Base-by-base conservation (phyloP, 768 basidiomycete genomes). In the Mrakia blollopis region DNA sequence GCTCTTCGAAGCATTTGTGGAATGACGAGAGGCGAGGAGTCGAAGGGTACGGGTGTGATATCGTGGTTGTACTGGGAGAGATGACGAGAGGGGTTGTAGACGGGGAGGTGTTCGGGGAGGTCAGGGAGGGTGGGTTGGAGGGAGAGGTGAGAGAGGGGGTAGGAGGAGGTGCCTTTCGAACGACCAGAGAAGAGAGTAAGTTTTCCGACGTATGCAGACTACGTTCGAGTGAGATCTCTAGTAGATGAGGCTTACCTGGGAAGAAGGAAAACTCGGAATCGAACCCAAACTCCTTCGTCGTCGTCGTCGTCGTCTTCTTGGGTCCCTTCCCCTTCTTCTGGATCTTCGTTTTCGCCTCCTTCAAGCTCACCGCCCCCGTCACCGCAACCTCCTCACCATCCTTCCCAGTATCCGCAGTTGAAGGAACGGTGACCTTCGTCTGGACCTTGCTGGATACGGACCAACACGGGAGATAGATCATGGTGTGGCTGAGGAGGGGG, bases 401-500 rank as follows among this genome's bases (percentile, higher is more conserved):
- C 47, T 50, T 18, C 47, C 44, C 14, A n/a, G n/a, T n/a, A n/a
- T n/a, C n/a, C n/a, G n/a, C n/a, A n/a, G 13, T 57, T 9, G 57
- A n/a, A 13, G 23, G 21, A 50, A 18, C 18, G 23, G 13, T 23
- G 65, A 68, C 35, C 37, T 39, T 39, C 18, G 37, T 37, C 65
- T 39, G n/a, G 35, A 68, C 65, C 65, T 44, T 25, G 35, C 65
- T 25, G 65, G n/a, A n/a, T n/a, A n/a, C n/a, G n/a, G n/a, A n/a
- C n/a, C n/a, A n/a, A n/a, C n/a, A n/a, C n/a, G n/a, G 65, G 35
- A 68, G 18, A 39, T 68, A 68, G 25, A 68, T 39, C 37, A 68
- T 39, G n/a, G n/a, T n/a, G 21, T 39, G 14, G 35, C 39, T 39
- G 35, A 39, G 25, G 65, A 68, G 65, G 9, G 65, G 65, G 10